Evolutionary conservation across 352 stramenopile genomes (phyloP).

Genomic region (Phytopythium sindhum): DNA sequence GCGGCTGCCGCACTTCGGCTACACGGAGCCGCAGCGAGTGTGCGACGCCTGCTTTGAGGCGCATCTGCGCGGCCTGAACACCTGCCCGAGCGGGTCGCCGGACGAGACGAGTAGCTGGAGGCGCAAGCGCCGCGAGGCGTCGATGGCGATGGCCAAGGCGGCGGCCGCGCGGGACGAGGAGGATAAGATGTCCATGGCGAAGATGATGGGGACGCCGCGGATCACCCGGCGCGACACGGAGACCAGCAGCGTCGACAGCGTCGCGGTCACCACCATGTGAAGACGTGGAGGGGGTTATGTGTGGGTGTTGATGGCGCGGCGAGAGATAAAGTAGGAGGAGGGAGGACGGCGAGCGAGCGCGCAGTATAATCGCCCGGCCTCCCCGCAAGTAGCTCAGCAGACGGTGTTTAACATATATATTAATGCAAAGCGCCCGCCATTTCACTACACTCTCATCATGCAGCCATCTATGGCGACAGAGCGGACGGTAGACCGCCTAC

Average conservation of each 20-base stretch:
- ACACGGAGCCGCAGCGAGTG: conserved; percentile 72
- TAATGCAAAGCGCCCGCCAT: neutral
- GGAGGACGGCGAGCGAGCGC: neutral
- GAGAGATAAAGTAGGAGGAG: neutral
- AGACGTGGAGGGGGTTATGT: neutral
- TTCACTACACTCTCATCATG: neutral
- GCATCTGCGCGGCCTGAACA: conserved; percentile 41
- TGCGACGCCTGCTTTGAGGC: conserved; percentile 83
- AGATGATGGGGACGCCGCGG: conserved; percentile 3
- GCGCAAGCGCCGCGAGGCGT: conserved; percentile 8
- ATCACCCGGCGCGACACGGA: conserved; percentile 6
- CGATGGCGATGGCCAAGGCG: conserved; percentile 4
- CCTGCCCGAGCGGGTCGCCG: conserved; percentile 7
- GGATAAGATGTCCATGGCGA: neutral
- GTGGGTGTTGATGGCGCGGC: neutral
- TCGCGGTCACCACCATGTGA: neutral
- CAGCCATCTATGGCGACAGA: too few relatives aligned
- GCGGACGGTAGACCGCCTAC: neutral
- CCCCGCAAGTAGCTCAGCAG: too few relatives aligned
- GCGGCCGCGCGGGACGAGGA: neutral
- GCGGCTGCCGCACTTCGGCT: conserved; percentile 61
- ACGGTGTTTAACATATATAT: neutral
- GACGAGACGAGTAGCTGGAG: neutral
- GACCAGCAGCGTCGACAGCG: conserved; percentile 8
- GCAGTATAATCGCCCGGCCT: too few relatives aligned